Evolutionary conservation across 805 yeast genomes (phyloP).

Genomic region (Monosporozyma servazzii): DNA sequence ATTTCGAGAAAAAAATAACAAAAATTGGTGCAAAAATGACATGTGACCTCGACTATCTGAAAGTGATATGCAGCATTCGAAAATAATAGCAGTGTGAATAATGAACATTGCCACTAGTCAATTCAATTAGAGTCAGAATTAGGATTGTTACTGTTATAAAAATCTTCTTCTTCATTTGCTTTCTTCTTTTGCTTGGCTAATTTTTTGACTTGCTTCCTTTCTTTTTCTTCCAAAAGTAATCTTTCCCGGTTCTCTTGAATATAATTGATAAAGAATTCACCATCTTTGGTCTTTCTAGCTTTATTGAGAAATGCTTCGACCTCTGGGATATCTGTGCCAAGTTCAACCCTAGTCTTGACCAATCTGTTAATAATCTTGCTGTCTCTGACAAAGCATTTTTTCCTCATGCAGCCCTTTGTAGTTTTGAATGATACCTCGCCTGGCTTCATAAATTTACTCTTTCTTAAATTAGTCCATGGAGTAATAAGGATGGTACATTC

Average conservation of each 20-base stretch:
- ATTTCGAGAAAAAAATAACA: not conserved
- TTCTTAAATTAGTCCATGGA: slow-evolving; percentile 60
- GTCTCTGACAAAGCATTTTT: slow-evolving; percentile 46
- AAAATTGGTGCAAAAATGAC: not conserved
- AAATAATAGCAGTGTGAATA: not conserved
- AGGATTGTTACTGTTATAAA: not conserved
- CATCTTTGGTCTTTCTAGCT: slow-evolving; percentile 27
- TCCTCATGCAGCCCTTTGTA: slow-evolving; percentile 42
- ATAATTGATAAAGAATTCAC: slow-evolving; percentile 15
- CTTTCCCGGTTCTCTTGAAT: slow-evolving; percentile 12
- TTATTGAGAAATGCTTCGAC: slow-evolving; percentile 21
- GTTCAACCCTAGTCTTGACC: slow-evolving; percentile 55
- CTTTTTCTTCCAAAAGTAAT: slow-evolving; percentile 18
- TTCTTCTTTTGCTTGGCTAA: slow-evolving; percentile 10
- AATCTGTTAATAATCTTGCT: slow-evolving; percentile 52
- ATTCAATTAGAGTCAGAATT: not conserved
- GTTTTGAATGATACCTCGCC: slow-evolving; percentile 74
- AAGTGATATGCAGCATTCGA: not conserved
- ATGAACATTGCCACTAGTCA: not conserved
- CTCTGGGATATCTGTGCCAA: slow-evolving; percentile 22
- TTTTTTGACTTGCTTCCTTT: slow-evolving; percentile 16
- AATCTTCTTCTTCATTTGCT: not conserved
- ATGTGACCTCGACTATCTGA: not conserved
- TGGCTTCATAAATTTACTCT: slow-evolving; percentile 61
- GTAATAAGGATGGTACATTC: slow-evolving; percentile 62